A percentile compares a stretch with the other conserved stretches of the same genome.
These are phyloP conservation scores for Xylaria multiplex DNA, from an alignment of 2,329 filamentous ascomycete genomes.

Conservation along the genomic window DNA sequence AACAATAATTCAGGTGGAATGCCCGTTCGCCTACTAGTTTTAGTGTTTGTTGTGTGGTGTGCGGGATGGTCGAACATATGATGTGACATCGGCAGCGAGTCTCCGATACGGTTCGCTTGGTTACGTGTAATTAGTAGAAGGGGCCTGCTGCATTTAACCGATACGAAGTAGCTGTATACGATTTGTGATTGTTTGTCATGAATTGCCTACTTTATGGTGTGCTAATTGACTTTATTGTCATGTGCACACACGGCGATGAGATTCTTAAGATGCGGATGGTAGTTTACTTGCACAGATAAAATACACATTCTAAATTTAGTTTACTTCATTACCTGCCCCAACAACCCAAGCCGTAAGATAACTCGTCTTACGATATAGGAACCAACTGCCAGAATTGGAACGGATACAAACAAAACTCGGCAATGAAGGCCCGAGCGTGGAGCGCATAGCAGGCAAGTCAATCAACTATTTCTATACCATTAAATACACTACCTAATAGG, in stretches of 20 bases:
- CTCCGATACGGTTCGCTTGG: neutral
- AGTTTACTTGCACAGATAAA: no score
- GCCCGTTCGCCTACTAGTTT: neutral
- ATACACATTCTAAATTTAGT: no score
- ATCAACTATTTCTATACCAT: neutral
- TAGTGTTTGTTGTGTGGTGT: neutral
- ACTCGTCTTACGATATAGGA: neutral
- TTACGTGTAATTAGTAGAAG: neutral
- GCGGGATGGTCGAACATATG: neutral
- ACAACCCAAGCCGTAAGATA: no score
- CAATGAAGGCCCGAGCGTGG: no score
- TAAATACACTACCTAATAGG: neutral
- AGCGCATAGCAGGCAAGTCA: neutral
- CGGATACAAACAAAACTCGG: neutral
- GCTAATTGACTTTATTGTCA: no score
- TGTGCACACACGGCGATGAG: no score
- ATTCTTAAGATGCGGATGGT: no score
- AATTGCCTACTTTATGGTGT: no score
- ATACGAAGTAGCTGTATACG: no score
- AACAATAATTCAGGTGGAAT: neutral
- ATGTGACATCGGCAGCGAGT: neutral
- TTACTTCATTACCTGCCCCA: no score
- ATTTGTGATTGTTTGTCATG: no score
- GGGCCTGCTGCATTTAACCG: no score
- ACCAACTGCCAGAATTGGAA: neutral